Base-by-base conservation (phyloP, 1,284 basidiomycete species). In the Takashimella koratensis region DNA sequence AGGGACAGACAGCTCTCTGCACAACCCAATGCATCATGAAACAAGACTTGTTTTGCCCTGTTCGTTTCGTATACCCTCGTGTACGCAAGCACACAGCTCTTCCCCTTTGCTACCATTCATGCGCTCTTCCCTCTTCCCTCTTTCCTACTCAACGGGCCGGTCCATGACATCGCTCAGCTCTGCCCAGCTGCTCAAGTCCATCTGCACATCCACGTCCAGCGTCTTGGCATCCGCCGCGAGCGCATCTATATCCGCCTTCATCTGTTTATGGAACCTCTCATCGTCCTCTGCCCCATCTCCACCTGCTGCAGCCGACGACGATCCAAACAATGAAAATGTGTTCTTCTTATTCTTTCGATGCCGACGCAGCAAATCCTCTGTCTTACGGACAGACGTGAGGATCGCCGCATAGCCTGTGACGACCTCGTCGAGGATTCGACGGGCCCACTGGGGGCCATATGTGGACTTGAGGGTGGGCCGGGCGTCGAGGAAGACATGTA, bases 261-360 rank as follows among this genome's bases (percentile, higher is more conserved):
- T 92, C 76, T 97, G 93, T 43, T 77, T 76, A 43, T 85, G 82
- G 56, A 96, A 90, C 27, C 74, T 71, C 51, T 77, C 77, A 53
- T 79, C 78, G 52, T 79, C 78, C 19, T 68, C 82, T 51, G 88
- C 87, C 27, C 86, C 85, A 19, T 86, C 84, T 3, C 23, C 51
- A 3, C 22, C 30, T 21, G 30, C 48, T 4, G 39, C 10, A 30
- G 74, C 73, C 21, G 45, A 54, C 6, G 50, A 47, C 4, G 57
- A 58, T 5, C 63, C 76, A 66, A 95, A 94, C 23, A 92, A 77
- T 2, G 64, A 66, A 70, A 91, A 88, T 0, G 86, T 80, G 0
- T 83, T 78, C 63, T 87, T 89, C 66, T 89, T 88, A 40, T 86
- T 86, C 71, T 89, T 93, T 67, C 91, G 90, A 61, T 94, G 80